Evolutionary conservation across 176 grass and related monocot genomes (phyloP).

Genomic region (Carex cristatella): DNA sequence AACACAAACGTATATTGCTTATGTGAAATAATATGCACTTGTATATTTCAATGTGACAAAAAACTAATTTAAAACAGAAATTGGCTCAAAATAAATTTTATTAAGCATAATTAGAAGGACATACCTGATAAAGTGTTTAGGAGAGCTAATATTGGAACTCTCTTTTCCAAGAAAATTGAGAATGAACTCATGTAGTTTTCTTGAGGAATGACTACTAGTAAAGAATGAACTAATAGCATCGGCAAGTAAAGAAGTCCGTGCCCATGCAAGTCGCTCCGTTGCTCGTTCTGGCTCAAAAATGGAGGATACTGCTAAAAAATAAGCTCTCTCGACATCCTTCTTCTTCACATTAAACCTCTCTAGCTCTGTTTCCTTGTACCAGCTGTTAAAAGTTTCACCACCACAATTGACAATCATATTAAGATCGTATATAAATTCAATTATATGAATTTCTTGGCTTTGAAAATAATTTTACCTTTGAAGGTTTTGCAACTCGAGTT

Average conservation of each 20-base stretch:
- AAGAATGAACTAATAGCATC: slow-evolving; percentile 32
- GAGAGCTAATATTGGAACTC: neutral
- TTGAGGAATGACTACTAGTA: neutral
- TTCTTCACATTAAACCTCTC: slow-evolving; percentile 20
- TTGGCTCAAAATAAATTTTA: neutral
- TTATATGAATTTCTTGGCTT: neutral
- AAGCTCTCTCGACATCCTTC: slow-evolving; percentile 45
- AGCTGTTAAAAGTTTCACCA: slow-evolving; percentile 29
- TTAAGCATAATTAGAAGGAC: neutral
- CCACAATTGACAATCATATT: neutral
- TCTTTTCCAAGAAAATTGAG: slow-evolving; percentile 22
- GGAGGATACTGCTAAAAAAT: slow-evolving; percentile 45
- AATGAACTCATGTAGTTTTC: slow-evolving; percentile 27
- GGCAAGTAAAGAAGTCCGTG: slow-evolving; percentile 36
- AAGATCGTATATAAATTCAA: neutral
- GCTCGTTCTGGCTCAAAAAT: slow-evolving; percentile 62
- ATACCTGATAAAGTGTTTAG: neutral
- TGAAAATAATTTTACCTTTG: slow-evolving; percentile 37
- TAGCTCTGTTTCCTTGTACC: slow-evolving; percentile 44
- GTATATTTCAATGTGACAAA: neutral
- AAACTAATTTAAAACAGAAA: neutral
- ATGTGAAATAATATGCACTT: neutral
- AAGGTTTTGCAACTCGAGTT: slow-evolving; percentile 49
- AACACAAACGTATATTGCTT: neutral
- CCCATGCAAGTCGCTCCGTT: slow-evolving; percentile 54